These are phyloP conservation scores for Obelidium mucronatum DNA, from an alignment of 192 early-diverging fungal genomes.

Conservation along the genomic window DNA sequence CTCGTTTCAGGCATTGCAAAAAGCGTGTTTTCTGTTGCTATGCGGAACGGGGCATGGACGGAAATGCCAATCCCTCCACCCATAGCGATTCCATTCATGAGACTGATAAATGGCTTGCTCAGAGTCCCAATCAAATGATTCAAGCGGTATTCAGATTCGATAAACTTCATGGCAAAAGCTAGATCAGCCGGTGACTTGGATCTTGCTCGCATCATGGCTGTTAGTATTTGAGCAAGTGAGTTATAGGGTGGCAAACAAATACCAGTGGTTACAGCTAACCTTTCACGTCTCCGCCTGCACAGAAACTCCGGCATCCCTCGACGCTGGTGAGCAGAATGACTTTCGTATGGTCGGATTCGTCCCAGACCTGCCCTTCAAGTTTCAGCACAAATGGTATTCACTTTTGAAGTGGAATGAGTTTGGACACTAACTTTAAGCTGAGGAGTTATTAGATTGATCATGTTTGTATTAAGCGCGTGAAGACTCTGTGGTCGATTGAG, in stretches of 20 bases:
- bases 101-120: slow-evolving; percentile 84
- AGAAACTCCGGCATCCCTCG: slow-evolving; percentile 79
- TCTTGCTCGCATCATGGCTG: slow-evolving; percentile 28
- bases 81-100: slow-evolving; percentile 86
- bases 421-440: slow-evolving; percentile 71
- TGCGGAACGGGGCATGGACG: slow-evolving; percentile 93
- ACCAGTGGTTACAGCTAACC: slow-evolving; percentile 2
- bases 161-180: slow-evolving; percentile 74
- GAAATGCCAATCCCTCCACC: slow-evolving; percentile 97
- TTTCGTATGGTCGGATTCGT: slow-evolving; percentile 85
- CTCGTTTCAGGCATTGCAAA: slow-evolving; percentile 98
- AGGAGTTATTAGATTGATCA: slow-evolving; percentile 83
- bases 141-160: slow-evolving; percentile 90
- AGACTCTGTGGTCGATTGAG: slow-evolving; percentile 75
- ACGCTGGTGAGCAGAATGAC: slow-evolving; percentile 83
- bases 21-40: slow-evolving; percentile 94
- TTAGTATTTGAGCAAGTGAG: slow-evolving; percentile 13
- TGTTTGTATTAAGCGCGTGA: slow-evolving; percentile 85
- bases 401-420: background rate
- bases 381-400: background rate
- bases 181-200: slow-evolving; percentile 44
- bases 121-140: slow-evolving; percentile 92
- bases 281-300: slow-evolving; percentile 81
- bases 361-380: slow-evolving; percentile 79
- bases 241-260: slow-evolving; percentile 14